Base-by-base conservation (phyloP, 768 basidiomycete genomes). In the Tylopilus sp. region DNA sequence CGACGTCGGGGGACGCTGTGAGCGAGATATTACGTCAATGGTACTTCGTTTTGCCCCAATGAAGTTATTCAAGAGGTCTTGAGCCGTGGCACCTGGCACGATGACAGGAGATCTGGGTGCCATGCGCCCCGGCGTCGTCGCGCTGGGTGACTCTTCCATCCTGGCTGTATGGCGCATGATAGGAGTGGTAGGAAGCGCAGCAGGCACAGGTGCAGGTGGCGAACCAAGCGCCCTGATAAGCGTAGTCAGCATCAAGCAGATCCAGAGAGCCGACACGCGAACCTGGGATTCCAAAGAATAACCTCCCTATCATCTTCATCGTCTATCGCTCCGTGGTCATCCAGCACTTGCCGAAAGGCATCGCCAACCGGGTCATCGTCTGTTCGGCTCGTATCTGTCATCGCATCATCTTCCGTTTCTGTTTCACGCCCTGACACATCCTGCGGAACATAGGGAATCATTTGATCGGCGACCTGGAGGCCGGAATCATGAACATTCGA, bases 231-330 rank as follows among this genome's bases (percentile, higher is more conserved):
- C 40, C 51, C 57, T 69, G 41, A 17, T 28, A 6, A 51, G 33
- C 26, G 25, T 22, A 26, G 25, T 57, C 44, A 67, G 44, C 51
- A 19, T 34, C 30, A 16, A 11, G 26, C 5, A 42, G n/a, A 42
- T 48, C 52, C 45, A 26, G 12, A 29, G 26, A 45, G 21, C 26
- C 28, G 22, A 42, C n/a, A 26, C 24, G 57, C 71, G 24, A 50
- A 84, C 84, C 81, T 78, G 30, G 82, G 85, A 65, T 87, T 79
- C 73, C 85, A 87, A 44, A 98, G 85, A 59, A 93, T 85, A 19
- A 92, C 88, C 8, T 84, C 79, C 31, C 77, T 76, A 2, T 85
- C 84, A 10, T 83, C 80, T 1, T 80, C 79, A 4, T 80, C 79
- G 21, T 68, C 67, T 7, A 46, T 33, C 17, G 19, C 10, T 4